Conservation (phyloP, 2,329 filamentous ascomycete species). For the Exophiala dermatitidis region DNA sequence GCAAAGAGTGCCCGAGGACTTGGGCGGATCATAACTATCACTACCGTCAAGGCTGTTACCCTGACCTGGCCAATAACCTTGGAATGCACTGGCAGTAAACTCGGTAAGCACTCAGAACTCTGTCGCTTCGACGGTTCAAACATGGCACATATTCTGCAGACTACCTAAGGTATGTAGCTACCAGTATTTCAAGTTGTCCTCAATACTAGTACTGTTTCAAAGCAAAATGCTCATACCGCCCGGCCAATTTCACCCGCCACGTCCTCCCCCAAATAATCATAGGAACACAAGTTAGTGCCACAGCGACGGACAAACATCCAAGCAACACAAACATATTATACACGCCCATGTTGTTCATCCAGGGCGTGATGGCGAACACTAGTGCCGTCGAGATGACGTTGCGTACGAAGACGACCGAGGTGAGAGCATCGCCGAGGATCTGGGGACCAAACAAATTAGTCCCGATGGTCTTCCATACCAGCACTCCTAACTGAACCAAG, state of each 20-base stretch:
- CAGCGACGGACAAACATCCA: conserved; percentile 31
- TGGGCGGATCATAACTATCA: too few species aligned
- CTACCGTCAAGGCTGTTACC: too few species aligned
- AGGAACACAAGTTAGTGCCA: conserved; percentile 27
- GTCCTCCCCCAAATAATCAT: conserved; percentile 34
- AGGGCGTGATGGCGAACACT: conserved; percentile 42
- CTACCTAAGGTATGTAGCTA: too few species aligned
- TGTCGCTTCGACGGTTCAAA: too few species aligned
- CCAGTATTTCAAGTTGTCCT: not conserved
- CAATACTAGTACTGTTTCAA: conserved; percentile 27
- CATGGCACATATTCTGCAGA: too few species aligned
- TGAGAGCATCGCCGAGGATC: conserved; percentile 44
- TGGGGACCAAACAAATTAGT: conserved; percentile 20
- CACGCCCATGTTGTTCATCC: conserved; percentile 35
- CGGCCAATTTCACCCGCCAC: conserved; percentile 30
- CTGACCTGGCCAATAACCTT: too few species aligned
- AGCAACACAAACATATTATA: conserved; percentile 38
- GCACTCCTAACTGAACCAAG: not conserved
- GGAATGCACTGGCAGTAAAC: too few species aligned
- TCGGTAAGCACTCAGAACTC: too few species aligned
- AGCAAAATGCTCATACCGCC: conserved; percentile 34
- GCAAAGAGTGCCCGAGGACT: too few species aligned
- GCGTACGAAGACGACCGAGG: conserved; percentile 41
- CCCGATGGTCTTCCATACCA: not conserved
- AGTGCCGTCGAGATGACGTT: conserved; percentile 41